A percentile compares a stretch with the other conserved stretches of the same genome.
Conservation (phyloP, 768 basidiomycete genomes). For the Suillus fuscotomentosus region DNA sequence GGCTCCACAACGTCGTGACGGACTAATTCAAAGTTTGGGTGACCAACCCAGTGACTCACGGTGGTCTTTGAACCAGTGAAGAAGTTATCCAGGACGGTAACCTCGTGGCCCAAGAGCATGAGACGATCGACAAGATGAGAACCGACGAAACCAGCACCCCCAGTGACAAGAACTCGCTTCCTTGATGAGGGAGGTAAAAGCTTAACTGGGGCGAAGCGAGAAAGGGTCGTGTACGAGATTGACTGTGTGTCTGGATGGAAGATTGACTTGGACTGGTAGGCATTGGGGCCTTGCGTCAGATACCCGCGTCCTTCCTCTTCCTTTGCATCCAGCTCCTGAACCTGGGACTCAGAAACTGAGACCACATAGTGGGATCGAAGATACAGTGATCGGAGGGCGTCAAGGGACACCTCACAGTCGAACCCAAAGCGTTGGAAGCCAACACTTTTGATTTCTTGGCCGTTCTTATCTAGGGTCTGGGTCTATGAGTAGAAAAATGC, state of each 20-base stretch:
- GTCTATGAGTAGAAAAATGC: conserved; percentile 39
- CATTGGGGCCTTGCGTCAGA: conserved; percentile 46
- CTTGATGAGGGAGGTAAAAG: conserved; percentile 73
- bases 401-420: conserved; percentile 79
- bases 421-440: conserved; percentile 89
- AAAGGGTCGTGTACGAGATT: conserved; percentile 90
- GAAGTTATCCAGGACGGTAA: conserved; percentile 97
- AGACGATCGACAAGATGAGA: conserved; percentile 97
- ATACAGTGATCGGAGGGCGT: conserved; percentile 84
- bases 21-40: conserved; percentile 98
- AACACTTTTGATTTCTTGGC: conserved; percentile 72
- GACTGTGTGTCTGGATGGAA: conserved; percentile 76
- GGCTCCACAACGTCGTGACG: conserved; percentile 97
- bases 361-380: conserved; percentile 77
- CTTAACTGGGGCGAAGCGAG: conserved; percentile 91
- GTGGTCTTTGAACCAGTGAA: conserved; percentile 99
- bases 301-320: conserved; percentile 48
- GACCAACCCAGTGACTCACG: conserved; percentile 93
- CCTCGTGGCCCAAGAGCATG: conserved; percentile 97
- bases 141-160: conserved; percentile 99
- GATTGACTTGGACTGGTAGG: conserved; percentile 83
- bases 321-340: conserved; percentile 37
- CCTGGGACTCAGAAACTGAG: conserved; percentile 35
- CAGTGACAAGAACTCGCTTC: conserved; percentile 93
- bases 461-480: conserved; percentile 69